Evolutionary conservation across 1,139 yeast genomes (phyloP).

Genomic region (Suzukiozyma palmioleophila): DNA sequence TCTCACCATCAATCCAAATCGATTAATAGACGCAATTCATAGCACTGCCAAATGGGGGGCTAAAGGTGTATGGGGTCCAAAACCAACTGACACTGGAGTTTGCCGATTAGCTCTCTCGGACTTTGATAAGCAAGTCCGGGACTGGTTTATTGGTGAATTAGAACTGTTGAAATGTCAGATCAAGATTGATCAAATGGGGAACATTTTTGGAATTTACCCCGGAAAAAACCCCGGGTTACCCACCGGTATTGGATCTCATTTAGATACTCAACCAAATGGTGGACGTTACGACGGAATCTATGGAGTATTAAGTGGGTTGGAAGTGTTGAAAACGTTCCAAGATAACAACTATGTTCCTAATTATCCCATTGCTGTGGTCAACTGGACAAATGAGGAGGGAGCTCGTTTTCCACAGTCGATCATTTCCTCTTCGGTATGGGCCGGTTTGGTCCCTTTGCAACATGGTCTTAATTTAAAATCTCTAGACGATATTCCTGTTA

Average conservation of each 20-base stretch:
- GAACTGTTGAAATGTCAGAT: slow-evolving; percentile 52
- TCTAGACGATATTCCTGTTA: slow-evolving; percentile 50
- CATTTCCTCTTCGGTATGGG: slow-evolving; percentile 68
- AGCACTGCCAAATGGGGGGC: slow-evolving; percentile 63
- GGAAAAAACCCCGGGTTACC: slow-evolving; percentile 51
- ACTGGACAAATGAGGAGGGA: slow-evolving; percentile 80
- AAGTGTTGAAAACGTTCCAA: slow-evolving; percentile 59
- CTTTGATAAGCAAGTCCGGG: slow-evolving; percentile 60
- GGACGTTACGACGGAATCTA: slow-evolving; percentile 71
- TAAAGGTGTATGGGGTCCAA: slow-evolving; percentile 57
- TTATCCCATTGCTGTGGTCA: slow-evolving; percentile 59
- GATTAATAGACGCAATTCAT: slow-evolving; percentile 46
- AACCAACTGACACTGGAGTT: slow-evolving; percentile 54
- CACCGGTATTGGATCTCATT: slow-evolving; percentile 68
- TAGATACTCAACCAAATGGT: slow-evolving; percentile 79
- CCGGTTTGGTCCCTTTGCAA: slow-evolving; percentile 44
- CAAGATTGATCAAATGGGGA: slow-evolving; percentile 60
- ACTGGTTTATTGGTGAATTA: slow-evolving; percentile 60
- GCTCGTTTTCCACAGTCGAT: slow-evolving; percentile 67
- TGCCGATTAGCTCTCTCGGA: slow-evolving; percentile 59
- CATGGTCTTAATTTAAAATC: slow-evolving; percentile 49
- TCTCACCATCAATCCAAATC: slow-evolving; percentile 11
- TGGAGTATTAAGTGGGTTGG: slow-evolving; percentile 66
- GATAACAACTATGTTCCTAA: slow-evolving; percentile 55
- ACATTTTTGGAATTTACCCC: slow-evolving; percentile 60